phyloP scores from a whole-genome alignment of 2,329 filamentous ascomycete genomes.

The Hymenoscyphus salicellus region DNA sequence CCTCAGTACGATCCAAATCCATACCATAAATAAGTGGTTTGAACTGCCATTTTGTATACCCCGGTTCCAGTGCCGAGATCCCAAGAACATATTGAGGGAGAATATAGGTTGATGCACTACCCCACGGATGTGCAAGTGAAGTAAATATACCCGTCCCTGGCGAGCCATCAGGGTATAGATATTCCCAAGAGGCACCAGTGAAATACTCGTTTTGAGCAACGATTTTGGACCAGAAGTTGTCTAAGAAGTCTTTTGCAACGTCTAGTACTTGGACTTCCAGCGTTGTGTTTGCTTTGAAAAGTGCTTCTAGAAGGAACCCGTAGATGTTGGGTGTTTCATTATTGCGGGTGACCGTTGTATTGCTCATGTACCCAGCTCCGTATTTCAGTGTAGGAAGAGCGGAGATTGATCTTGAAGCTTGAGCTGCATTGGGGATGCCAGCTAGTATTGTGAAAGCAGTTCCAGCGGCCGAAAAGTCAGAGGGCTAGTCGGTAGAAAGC shows the following conservation, averaged over 20 bases:
- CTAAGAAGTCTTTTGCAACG: slow-evolving; percentile 34
- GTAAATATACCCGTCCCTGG: slow-evolving; percentile 45
- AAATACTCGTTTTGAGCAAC: slow-evolving; percentile 37
- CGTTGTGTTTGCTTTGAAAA: slow-evolving; percentile 34
- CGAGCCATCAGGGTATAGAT: slow-evolving; percentile 39
- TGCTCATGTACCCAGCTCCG: slow-evolving; percentile 38
- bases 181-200: slow-evolving; percentile 46
- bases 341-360: slow-evolving; percentile 18
- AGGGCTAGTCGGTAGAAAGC: slow-evolving; percentile 22
- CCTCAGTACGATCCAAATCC: not conserved
- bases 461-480: slow-evolving; percentile 37
- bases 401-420: slow-evolving; percentile 33
- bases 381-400: slow-evolving; percentile 35
- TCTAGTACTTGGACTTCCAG: slow-evolving; percentile 19
- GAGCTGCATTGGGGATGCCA: slow-evolving; percentile 36
- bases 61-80: not conserved
- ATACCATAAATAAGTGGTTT: not conserved
- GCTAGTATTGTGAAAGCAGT: slow-evolving; percentile 38
- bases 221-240: slow-evolving; percentile 44
- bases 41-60: not conserved
- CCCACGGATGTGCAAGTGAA: slow-evolving; percentile 44
- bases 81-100: slow-evolving; percentile 40
- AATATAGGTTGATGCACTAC: slow-evolving; percentile 45
- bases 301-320: slow-evolving; percentile 42
- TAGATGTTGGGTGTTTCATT: slow-evolving; percentile 43